Conservation (phyloP, 345 rosid species). For the Isatis tinctoria region DNA sequence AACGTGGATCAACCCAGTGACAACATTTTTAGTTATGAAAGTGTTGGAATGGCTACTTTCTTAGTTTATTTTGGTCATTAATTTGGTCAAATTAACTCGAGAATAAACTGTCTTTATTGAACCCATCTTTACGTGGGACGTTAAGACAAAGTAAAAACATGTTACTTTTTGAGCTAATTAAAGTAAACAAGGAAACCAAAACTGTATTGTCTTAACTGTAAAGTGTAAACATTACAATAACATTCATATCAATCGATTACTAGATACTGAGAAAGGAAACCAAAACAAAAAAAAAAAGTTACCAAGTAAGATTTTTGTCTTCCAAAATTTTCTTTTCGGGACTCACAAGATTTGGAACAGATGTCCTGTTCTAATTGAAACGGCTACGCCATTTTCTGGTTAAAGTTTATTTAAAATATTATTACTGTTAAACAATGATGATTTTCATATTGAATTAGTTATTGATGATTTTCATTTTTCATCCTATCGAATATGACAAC, state of each 20-base stretch:
- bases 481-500: no score
- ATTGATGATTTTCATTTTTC: no score
- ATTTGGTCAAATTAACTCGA: neutral
- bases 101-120: neutral
- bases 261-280: neutral
- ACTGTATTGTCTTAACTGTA: neutral
- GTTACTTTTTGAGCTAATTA: neutral
- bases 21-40: no score
- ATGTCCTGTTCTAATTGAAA: neutral
- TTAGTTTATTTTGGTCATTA: neutral
- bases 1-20: no score
- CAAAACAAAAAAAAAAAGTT: neutral
- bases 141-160: neutral
- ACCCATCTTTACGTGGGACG: neutral
- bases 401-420: neutral
- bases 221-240: neutral
- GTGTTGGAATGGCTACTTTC: neutral
- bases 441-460: no score
- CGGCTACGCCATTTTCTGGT: neutral
- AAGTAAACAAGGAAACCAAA: neutral
- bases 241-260: neutral
- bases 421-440: no score
- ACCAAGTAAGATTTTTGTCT: neutral
- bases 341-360: neutral
- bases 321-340: neutral